These are phyloP conservation scores for Colletotrichum godetiae DNA, from an alignment of 2,329 filamentous ascomycete genomes.

Conservation along the genomic window DNA sequence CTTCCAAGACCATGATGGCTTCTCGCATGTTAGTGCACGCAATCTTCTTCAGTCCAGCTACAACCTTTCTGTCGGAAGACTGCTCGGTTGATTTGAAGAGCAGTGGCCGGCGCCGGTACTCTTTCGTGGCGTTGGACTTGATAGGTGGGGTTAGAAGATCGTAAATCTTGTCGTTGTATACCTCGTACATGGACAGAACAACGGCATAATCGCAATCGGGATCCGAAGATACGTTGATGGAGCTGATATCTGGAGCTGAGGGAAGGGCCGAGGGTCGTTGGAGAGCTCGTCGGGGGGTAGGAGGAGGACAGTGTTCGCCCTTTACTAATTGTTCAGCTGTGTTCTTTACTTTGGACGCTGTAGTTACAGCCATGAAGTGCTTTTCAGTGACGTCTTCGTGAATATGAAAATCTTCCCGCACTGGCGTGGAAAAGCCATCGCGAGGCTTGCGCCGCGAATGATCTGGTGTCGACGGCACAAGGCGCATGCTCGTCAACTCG, in stretches of 20 bases:
- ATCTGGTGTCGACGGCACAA: slow-evolving; percentile 46
- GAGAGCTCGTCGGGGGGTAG: slow-evolving; percentile 71
- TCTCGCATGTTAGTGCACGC: slow-evolving; percentile 86
- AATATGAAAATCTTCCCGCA: background rate
- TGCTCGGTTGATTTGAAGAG: slow-evolving; percentile 93
- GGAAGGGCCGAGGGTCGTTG: slow-evolving; percentile 79
- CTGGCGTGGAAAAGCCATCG: background rate
- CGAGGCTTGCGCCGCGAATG: background rate
- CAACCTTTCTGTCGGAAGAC: slow-evolving; percentile 92
- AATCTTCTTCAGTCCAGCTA: slow-evolving; percentile 90
- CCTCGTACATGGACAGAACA: slow-evolving; percentile 97
- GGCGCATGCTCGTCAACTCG: slow-evolving; percentile 58
- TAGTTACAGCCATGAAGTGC: slow-evolving; percentile 46
- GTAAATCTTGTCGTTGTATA: slow-evolving; percentile 98
- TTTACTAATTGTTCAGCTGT: slow-evolving; percentile 60
- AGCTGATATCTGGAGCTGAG: slow-evolving; percentile 78
- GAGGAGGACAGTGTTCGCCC: slow-evolving; percentile 63
- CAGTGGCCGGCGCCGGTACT: slow-evolving; percentile 80
- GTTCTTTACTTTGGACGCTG: slow-evolving; percentile 50
- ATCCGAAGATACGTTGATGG: slow-evolving; percentile 75
- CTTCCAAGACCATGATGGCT: slow-evolving; percentile 89
- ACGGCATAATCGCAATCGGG: slow-evolving; percentile 84
- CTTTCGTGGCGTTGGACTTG: slow-evolving; percentile 72
- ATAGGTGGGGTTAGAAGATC: slow-evolving; percentile 81
- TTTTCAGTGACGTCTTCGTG: slow-evolving; percentile 10